Base-by-base conservation (phyloP, 768 basidiomycete species). In the Royoungia palumana region DNA sequence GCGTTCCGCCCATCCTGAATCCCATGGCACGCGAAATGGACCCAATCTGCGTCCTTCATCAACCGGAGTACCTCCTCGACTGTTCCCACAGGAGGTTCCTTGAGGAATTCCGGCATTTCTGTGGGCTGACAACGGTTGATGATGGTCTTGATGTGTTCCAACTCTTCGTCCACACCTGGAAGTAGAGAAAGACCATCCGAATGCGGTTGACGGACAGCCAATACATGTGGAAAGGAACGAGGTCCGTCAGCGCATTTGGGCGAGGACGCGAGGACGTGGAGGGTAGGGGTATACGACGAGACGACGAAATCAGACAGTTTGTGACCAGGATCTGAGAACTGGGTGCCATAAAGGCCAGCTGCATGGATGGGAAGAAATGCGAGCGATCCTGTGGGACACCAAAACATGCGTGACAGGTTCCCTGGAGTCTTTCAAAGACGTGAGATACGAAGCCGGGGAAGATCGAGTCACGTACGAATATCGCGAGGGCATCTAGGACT, bases 111-210 rank as follows among this genome's bases (percentile, higher is more conserved):
- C 13, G 30, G 1, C 0, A 10, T 21, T 25, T 5, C 21, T 11
- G 24, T 21, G 6, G 22, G 9, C 3, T 21, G 34, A 19, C 5
- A n/a, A 12, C 6, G 17, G 6, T 13, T 36, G 22, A 24, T 35
- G 3, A 35, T 11, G 8, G 14, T 11, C 20, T 11, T 27, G 35
- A 9, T 64, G 64, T 35, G 66, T 63, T 32, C 65, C 64, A 35
- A 59, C 59, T 35, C 38, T 2, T 56, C 55, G 9, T 54, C 37
- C 6, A 46, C 19, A 30, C 40, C 43, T 17, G 52, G 52, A 12
- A 61, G 35, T 32, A 38, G 27, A 6, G 6, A 21, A n/a, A 32
- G 28, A 4, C 49, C 51, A 27, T 44, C 51, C n/a, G 59, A 41
- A 4, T 41, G 25, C 1, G 59, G 55, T 28, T 56, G 49, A 5